These are phyloP conservation scores for Picochlorum sp. DNA, from an alignment of 139 green algal species.

Conservation along the genomic window DNA sequence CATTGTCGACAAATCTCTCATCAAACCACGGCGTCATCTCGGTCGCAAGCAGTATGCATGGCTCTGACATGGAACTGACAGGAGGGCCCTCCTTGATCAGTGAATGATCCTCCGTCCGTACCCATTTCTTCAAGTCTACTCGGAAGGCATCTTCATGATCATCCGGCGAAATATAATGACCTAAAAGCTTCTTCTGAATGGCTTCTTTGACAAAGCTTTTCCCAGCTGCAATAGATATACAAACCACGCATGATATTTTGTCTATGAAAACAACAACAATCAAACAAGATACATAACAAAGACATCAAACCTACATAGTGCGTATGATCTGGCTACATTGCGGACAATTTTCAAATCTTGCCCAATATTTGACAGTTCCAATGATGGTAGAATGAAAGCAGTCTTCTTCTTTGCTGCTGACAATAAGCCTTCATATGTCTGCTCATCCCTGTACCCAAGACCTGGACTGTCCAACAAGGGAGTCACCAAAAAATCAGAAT, in stretches of 20 bases:
- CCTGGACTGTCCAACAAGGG: conserved; percentile 3
- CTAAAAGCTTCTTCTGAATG: background rate
- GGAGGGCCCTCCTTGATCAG: background rate
- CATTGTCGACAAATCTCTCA: conserved; percentile 9
- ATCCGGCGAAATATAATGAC: background rate
- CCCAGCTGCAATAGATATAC: background rate
- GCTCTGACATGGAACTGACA: background rate
- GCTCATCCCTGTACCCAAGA: background rate
- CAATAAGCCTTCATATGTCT: background rate
- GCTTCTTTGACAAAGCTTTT: background rate
- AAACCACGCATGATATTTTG: no score
- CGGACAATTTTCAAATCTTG: conserved; percentile 6
- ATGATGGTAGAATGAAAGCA: conserved; percentile 3
- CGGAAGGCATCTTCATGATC: background rate
- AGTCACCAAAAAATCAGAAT: conserved; percentile 9
- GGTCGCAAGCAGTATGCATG: background rate
- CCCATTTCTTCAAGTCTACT: background rate
- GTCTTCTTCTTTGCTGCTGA: background rate
- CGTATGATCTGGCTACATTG: conserved; percentile 1
- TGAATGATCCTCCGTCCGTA: background rate
- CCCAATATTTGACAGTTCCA: conserved; percentile 2
- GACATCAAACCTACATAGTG: background rate
- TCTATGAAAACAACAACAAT: no score
- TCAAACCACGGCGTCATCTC: conserved; percentile 8
- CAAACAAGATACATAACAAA: no score